Evolutionary conservation across 116 monocot species (phyloP).

Genomic region (Iris pallida): DNA sequence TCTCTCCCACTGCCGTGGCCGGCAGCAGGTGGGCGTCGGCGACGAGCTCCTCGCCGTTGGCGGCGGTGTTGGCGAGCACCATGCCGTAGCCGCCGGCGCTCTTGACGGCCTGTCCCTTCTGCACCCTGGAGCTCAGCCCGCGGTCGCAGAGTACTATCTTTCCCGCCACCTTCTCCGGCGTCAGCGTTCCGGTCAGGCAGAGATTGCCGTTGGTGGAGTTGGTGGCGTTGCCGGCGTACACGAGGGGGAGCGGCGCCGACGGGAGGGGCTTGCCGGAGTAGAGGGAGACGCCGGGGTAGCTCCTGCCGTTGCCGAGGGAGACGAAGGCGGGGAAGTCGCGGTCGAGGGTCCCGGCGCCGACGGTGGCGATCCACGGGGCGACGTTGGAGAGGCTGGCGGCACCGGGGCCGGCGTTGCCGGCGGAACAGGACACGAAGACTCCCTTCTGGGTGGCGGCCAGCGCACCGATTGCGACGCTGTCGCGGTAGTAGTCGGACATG

Average conservation of each 20-base stretch:
- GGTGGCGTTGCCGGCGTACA: slow-evolving; percentile 59
- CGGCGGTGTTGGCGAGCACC: slow-evolving; percentile 49
- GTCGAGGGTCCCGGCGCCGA: slow-evolving; percentile 69
- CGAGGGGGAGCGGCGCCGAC: slow-evolving; percentile 22
- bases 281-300: slow-evolving; percentile 54
- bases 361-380: slow-evolving; percentile 78
- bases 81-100: slow-evolving; percentile 50
- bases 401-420: slow-evolving; percentile 59
- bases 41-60: slow-evolving; percentile 50
- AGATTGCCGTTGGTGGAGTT: slow-evolving; percentile 57
- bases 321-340: slow-evolving; percentile 73
- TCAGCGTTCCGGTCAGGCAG: slow-evolving; percentile 55
- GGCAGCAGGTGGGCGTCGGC: slow-evolving; percentile 61
- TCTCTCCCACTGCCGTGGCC: slow-evolving; percentile 31
- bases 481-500: slow-evolving; percentile 48
- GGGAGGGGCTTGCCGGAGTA: slow-evolving; percentile 48
- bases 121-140: slow-evolving; percentile 44
- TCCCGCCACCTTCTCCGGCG: slow-evolving; percentile 38
- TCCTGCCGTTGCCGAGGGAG: slow-evolving; percentile 47
- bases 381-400: slow-evolving; percentile 44
- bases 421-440: slow-evolving; percentile 65
- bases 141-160: slow-evolving; percentile 53
- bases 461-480: slow-evolving; percentile 65
- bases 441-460: slow-evolving; percentile 61
- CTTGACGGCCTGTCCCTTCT: slow-evolving; percentile 50